Percentiles rank a stretch among this genome's conserved stretches.
These are phyloP conservation scores for Dictyostelium brefeldianum DNA, from an alignment of 78 protist species.

Conservation along the genomic window DNA sequence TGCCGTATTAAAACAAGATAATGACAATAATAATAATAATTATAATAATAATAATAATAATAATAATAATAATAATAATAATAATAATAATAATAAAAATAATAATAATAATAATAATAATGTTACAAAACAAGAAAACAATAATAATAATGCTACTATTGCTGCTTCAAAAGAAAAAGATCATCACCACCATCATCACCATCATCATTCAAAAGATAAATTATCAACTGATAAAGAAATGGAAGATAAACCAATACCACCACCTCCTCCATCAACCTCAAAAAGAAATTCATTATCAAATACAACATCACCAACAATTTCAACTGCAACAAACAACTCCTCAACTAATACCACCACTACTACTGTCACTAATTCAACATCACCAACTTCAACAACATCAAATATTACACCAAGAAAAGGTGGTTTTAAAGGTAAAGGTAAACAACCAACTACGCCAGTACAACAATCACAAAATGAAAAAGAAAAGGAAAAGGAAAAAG, in stretches of 20 bases:
- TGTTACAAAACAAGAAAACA: background rate
- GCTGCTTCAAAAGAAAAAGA: background rate
- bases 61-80: background rate
- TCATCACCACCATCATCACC: background rate
- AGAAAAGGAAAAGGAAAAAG: background rate
- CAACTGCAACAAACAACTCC: conserved; percentile 1
- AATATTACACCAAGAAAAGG: background rate
- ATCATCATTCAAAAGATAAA: background rate
- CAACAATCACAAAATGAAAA: background rate
- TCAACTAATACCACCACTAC: background rate
- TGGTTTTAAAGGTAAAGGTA: background rate
- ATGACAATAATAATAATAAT: background rate
- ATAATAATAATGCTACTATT: background rate
- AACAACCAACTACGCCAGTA: background rate
- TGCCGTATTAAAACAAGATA: no score
- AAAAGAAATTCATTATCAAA: background rate
- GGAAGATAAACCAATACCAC: background rate
- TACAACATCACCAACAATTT: background rate
- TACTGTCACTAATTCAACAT: background rate
- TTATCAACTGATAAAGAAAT: conserved; percentile 8
- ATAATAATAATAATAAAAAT: background rate
- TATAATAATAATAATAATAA: background rate
- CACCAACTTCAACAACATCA: background rate
- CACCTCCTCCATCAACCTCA: background rate
- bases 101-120: background rate